Percentiles rank a stretch among this genome's conserved stretches.
These are phyloP conservation scores for Tillandsia fasciculata DNA, from an alignment of 176 grass and related monocot species.

Conservation along the genomic window DNA sequence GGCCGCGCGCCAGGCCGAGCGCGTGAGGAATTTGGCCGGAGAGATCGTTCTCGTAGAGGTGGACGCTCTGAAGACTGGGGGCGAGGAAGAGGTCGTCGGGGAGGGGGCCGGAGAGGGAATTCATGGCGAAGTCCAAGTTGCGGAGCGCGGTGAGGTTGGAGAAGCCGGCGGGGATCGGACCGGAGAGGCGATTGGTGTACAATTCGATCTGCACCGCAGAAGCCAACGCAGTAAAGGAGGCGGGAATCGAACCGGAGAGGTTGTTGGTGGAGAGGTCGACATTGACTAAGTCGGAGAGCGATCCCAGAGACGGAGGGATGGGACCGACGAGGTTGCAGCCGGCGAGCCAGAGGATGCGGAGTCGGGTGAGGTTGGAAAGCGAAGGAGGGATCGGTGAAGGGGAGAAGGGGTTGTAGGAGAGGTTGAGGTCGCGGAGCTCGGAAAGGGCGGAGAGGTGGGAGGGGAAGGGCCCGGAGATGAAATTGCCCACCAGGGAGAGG, in stretches of 20 bases:
- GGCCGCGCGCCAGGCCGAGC: slow-evolving; percentile 24
- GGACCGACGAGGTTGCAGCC: slow-evolving; percentile 45
- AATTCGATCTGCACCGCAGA: slow-evolving; percentile 67
- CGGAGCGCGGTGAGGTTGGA: slow-evolving; percentile 42
- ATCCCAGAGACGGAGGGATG: slow-evolving; percentile 55
- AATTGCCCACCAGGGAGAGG: slow-evolving; percentile 46
- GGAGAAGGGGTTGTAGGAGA: slow-evolving; percentile 66
- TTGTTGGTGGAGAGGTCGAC: slow-evolving; percentile 66
- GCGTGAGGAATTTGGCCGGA: slow-evolving; percentile 34
- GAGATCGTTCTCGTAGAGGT: slow-evolving; percentile 63
- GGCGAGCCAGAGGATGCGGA: slow-evolving; percentile 50
- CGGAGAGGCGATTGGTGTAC: slow-evolving; percentile 53
- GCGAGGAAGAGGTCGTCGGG: slow-evolving; percentile 58
- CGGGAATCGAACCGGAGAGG: slow-evolving; percentile 46
- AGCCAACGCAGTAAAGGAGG: slow-evolving; percentile 26
- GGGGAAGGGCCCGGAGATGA: slow-evolving; percentile 45
- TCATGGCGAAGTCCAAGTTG: slow-evolving; percentile 49
- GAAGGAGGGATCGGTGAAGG: slow-evolving; percentile 46
- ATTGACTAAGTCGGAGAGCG: slow-evolving; percentile 39
- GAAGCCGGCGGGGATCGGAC: slow-evolving; percentile 50
- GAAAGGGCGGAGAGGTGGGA: slow-evolving; percentile 42
- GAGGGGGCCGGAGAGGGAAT: slow-evolving; percentile 42
- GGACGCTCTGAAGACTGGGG: slow-evolving; percentile 41
- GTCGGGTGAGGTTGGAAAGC: slow-evolving; percentile 31
- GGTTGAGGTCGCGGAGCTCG: slow-evolving; percentile 34